Conservation (phyloP, 306 rosid species). For the Gillenia trifoliata region DNA sequence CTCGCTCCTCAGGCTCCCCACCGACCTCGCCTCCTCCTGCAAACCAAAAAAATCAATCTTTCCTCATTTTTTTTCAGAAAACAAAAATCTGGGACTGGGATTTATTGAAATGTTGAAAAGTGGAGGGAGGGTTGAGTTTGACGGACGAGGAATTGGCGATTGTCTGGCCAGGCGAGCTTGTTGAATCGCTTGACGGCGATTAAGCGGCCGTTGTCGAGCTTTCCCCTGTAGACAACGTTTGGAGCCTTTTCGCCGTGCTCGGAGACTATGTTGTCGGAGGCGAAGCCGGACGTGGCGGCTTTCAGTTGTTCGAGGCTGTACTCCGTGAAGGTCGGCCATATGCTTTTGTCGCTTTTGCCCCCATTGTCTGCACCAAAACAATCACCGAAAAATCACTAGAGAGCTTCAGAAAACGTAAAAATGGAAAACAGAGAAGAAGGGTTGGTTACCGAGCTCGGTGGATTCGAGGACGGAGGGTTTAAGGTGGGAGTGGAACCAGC, state of each 20-base stretch:
- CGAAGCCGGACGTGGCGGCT: constrained; percentile 60
- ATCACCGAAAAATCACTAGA: not conserved
- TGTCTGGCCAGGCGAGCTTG: constrained; percentile 93
- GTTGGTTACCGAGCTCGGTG: constrained; percentile 59
- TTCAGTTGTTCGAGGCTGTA: constrained; percentile 72
- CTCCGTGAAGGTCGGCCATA: constrained; percentile 64
- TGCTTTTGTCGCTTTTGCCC: constrained; percentile 40
- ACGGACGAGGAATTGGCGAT: constrained; percentile 87
- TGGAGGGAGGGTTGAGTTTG: not conserved
- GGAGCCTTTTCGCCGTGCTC: constrained; percentile 98
- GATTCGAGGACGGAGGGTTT: constrained; percentile 76
- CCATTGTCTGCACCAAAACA: constrained; percentile 63
- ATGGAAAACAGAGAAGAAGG: not conserved
- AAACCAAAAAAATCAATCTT: not conserved
- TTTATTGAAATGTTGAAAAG: not conserved
- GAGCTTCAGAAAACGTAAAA: constrained; percentile 1
- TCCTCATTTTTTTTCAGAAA: not conserved
- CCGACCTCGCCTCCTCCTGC: constrained; percentile 79
- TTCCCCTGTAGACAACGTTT: constrained; percentile 79
- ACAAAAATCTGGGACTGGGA: not conserved
- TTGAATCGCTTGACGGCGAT: constrained; percentile 89
- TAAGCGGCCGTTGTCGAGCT: constrained; percentile 52
- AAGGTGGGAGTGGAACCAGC: constrained; percentile 82
- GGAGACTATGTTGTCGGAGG: constrained; percentile 76
- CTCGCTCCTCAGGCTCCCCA: constrained; percentile 75